These are phyloP conservation scores for Xylariaceae sp. DNA, from an alignment of 2,329 filamentous ascomycete species.

Conservation along the genomic window DNA sequence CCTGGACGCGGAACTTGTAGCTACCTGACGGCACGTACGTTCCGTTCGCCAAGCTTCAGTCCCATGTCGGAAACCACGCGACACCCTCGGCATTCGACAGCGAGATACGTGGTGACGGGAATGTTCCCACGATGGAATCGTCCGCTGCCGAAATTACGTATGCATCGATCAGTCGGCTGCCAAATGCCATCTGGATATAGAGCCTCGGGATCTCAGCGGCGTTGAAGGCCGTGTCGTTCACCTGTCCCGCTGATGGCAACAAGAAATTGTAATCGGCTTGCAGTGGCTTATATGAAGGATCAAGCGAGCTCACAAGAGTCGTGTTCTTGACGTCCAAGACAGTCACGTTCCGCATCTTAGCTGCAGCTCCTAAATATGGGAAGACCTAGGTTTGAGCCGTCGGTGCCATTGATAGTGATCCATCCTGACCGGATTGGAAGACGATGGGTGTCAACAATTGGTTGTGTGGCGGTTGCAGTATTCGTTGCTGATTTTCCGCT, in stretches of 20 bases:
- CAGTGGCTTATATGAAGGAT: neutral
- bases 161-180: neutral
- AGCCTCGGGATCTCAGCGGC: neutral
- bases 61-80: neutral
- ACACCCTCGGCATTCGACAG: neutral
- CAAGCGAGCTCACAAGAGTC: neutral
- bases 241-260: neutral
- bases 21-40: neutral
- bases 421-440: neutral
- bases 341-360: neutral
- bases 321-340: neutral
- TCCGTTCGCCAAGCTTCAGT: neutral
- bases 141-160: neutral
- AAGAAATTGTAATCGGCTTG: neutral
- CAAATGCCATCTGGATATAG: neutral
- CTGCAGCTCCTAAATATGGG: neutral
- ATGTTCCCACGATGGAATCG: neutral
- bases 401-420: neutral
- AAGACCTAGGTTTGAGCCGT: neutral
- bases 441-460: neutral
- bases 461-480: neutral
- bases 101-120: neutral
- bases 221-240: neutral
- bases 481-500: neutral
- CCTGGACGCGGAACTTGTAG: neutral